Conservation (phyloP, 345 rosid species). For the Brassica incana region DNA sequence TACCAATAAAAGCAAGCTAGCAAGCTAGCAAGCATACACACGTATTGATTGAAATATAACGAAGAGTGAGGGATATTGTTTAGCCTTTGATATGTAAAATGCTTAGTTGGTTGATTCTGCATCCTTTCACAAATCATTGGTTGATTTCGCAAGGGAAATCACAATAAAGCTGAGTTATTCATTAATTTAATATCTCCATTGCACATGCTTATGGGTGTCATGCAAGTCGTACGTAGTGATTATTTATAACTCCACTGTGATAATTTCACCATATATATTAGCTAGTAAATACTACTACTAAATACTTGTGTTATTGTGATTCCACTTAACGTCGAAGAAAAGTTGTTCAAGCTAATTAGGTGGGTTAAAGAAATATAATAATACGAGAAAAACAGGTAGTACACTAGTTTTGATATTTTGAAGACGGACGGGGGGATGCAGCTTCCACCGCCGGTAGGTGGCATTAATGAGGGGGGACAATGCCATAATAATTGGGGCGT, state of each 20-base stretch:
- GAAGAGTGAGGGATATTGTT: slow-evolving; percentile 2
- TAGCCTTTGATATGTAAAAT: slow-evolving; percentile 6
- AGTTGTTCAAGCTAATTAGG: not conserved
- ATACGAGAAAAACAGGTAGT: slow-evolving; percentile 5
- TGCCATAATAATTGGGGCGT: slow-evolving; percentile 24
- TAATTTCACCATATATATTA: not conserved
- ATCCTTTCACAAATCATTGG: not conserved
- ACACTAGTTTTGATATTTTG: slow-evolving; percentile 4
- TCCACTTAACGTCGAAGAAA: not conserved
- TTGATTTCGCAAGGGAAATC: not conserved
- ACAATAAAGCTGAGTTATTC: not conserved
- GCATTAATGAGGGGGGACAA: slow-evolving; percentile 36
- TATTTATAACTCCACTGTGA: not conserved
- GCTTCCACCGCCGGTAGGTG: slow-evolving; percentile 35
- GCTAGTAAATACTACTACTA: too few relatives aligned
- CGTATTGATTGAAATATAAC: not conserved
- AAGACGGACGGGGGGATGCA: slow-evolving; percentile 23
- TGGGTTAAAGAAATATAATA: not conserved
- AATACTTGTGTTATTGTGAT: not conserved
- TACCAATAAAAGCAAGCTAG: slow-evolving; percentile 24
- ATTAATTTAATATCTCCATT: not conserved
- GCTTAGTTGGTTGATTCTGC: slow-evolving; percentile 5
- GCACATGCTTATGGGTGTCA: not conserved
- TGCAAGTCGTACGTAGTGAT: not conserved
- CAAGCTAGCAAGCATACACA: not conserved